Evolutionary conservation across 2,329 filamentous ascomycete genomes (phyloP), one percentile per base, ranked within the genome.

Genomic region (Xylariomycetidae sp.): DNA sequence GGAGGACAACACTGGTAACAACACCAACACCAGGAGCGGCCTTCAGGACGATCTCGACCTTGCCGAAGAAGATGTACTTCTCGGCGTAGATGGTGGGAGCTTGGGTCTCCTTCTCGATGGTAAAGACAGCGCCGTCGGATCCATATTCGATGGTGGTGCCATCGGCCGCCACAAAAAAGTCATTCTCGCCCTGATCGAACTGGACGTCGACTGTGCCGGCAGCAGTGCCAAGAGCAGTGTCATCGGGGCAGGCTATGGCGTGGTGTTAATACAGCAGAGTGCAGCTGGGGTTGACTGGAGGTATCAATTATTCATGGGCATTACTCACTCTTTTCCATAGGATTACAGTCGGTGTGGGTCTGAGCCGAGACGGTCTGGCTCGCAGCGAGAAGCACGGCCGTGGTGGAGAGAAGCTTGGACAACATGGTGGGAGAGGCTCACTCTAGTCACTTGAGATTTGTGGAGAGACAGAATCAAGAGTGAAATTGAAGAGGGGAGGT

Each of bases 41-140:
- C 62, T 88, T 83, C 54, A 94, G 67, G 18, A 76, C 77, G 40
- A 88, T 78, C 34, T 94, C 85, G 49, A 96, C 77, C 53, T 81
- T 81, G 42, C 92, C 92, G 61, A 95, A 97, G 85, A 97, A 96
- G 61, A 98, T 87, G 72, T 94, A 97, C 74, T 88, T 89, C 53
- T 80, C 72, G 36, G 76, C 77, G 52, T 70, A 72, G 61, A 94
- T 87, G 20, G 84, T 87, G 23, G 87, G 82, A 30, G 74, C 78
- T 32, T 88, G 74, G 10, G 57, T 68, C 43, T 77, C 73, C 31
- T 76, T 67, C 22, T 72, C 74, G 64, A 96, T 96, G 50, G 76
- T 73, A 63, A 78, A 78, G 42, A 64, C 58, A 40, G 73, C 74
- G 43, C 74, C 74, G 25, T 67, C 44, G 27, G 45, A 29, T 48